Percentiles rank a stretch among this genome's conserved stretches.
These are phyloP conservation scores for Irpex sp. DNA, from an alignment of 1,284 basidiomycete species.

Conservation along the genomic window DNA sequence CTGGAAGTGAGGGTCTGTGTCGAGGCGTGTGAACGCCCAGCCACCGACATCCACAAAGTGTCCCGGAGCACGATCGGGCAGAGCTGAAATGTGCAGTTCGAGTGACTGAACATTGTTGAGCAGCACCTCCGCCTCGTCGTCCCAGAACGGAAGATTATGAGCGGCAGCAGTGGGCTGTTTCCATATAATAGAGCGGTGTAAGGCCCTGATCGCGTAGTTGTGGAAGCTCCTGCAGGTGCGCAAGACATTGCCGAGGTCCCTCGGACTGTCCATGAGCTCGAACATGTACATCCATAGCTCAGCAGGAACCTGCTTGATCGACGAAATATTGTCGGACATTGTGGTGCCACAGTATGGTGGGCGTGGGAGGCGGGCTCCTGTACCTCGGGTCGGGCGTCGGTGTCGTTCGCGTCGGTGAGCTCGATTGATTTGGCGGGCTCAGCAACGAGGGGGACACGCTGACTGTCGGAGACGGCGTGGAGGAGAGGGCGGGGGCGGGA, in stretches of 20 bases:
- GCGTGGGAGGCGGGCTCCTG: not conserved
- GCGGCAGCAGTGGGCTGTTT: conserved; percentile 20
- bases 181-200: conserved; percentile 37
- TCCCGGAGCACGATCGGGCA: conserved; percentile 15
- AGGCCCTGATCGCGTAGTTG: conserved; percentile 26
- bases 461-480: not conserved
- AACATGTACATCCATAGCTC: conserved; percentile 31
- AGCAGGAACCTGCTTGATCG: conserved; percentile 19
- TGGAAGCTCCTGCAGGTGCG: conserved; percentile 30
- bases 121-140: conserved; percentile 15
- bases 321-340: conserved; percentile 8
- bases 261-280: conserved; percentile 24
- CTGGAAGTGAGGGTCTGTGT: conserved; percentile 1
- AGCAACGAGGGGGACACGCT: not conserved
- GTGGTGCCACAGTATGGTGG: not conserved
- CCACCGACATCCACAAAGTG: conserved; percentile 16
- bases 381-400: not conserved
- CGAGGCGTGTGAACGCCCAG: not conserved
- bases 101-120: conserved; percentile 19
- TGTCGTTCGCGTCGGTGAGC: not conserved
- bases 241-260: conserved; percentile 30
- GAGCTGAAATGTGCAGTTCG: conserved; percentile 19
- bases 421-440: not conserved
- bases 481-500: not conserved
- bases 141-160: conserved; percentile 22